These are phyloP conservation scores for Populus hybrid DNA, from an alignment of 441 rosid species.

Conservation along the genomic window DNA sequence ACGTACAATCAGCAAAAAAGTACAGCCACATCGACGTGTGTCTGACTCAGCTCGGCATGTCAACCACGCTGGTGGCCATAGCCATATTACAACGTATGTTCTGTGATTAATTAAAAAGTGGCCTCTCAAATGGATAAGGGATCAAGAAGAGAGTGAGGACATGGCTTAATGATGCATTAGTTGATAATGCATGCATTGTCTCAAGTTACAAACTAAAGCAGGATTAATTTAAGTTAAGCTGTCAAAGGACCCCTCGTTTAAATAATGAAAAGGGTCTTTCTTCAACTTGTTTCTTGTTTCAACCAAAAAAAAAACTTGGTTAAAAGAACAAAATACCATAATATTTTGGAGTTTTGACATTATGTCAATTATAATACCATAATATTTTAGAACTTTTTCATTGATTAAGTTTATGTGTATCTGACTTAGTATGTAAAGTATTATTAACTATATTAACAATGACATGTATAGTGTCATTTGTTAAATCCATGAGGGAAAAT, in stretches of 20 bases:
- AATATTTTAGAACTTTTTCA: too few species aligned
- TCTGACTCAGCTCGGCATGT: constrained; percentile 21
- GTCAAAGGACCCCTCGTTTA: neutral
- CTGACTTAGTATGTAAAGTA: too few species aligned
- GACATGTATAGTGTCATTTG: too few species aligned
- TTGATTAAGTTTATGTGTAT: too few species aligned
- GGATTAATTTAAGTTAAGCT: neutral
- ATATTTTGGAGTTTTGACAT: too few species aligned
- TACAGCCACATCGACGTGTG: constrained; percentile 10
- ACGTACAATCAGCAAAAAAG: constrained; percentile 3
- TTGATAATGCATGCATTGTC: neutral
- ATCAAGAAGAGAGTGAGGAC: neutral
- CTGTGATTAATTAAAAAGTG: too few species aligned
- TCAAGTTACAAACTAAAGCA: neutral
- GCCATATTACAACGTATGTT: neutral
- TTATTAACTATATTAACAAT: too few species aligned
- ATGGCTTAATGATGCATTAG: neutral
- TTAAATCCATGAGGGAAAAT: too few species aligned
- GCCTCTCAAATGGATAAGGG: neutral
- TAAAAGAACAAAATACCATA: too few species aligned
- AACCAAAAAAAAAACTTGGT: neutral
- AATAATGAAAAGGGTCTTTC: neutral
- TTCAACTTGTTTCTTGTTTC: neutral
- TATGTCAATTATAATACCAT: too few species aligned
- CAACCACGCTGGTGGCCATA: neutral